phyloP scores from a whole-genome alignment of 2,329 filamentous ascomycete species.

The Pezicula rhizophila region DNA sequence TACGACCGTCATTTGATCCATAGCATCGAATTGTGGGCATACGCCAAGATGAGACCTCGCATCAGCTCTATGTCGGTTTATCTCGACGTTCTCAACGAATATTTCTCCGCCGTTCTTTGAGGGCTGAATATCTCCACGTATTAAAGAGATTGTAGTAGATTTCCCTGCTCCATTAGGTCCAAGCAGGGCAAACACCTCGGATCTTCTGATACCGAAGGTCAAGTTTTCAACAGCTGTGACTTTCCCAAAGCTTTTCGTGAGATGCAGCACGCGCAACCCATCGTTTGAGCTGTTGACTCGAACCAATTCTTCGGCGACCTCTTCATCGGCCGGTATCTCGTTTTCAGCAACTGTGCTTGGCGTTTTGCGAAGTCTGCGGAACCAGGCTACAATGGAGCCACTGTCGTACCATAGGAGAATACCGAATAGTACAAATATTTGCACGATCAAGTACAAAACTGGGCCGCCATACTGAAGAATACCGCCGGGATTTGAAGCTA shows the following conservation, averaged over 20 bases:
- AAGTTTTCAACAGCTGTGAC: slow-evolving; percentile 83
- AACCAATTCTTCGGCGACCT: slow-evolving; percentile 58
- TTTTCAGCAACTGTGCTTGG: slow-evolving; percentile 3
- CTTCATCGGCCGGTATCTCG: slow-evolving; percentile 29
- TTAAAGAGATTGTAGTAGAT: slow-evolving; percentile 80
- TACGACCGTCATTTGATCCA: slow-evolving; percentile 83
- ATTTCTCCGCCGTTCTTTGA: slow-evolving; percentile 66
- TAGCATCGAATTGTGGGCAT: slow-evolving; percentile 81
- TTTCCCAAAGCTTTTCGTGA: slow-evolving; percentile 73
- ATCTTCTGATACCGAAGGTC: slow-evolving; percentile 71
- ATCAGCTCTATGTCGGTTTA: slow-evolving; percentile 63
- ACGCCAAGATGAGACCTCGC: slow-evolving; percentile 80
- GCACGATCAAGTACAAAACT: slow-evolving; percentile 74
- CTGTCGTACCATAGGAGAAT: slow-evolving; percentile 77
- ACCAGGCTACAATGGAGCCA: slow-evolving; percentile 55
- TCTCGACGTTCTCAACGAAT: slow-evolving; percentile 70
- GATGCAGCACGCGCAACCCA: slow-evolving; percentile 65
- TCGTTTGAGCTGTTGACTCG: slow-evolving; percentile 50
- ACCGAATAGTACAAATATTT: slow-evolving; percentile 64
- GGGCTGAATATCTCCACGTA: slow-evolving; percentile 81
- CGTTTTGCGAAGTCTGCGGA: slow-evolving; percentile 31
- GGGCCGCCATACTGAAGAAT: slow-evolving; percentile 76
- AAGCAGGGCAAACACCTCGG: slow-evolving; percentile 82
- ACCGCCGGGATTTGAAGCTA: slow-evolving; percentile 62
- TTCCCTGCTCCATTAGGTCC: slow-evolving; percentile 92